Conservation (phyloP, 495 filamentous ascomycete genomes). For the Evernia prunastri region DNA sequence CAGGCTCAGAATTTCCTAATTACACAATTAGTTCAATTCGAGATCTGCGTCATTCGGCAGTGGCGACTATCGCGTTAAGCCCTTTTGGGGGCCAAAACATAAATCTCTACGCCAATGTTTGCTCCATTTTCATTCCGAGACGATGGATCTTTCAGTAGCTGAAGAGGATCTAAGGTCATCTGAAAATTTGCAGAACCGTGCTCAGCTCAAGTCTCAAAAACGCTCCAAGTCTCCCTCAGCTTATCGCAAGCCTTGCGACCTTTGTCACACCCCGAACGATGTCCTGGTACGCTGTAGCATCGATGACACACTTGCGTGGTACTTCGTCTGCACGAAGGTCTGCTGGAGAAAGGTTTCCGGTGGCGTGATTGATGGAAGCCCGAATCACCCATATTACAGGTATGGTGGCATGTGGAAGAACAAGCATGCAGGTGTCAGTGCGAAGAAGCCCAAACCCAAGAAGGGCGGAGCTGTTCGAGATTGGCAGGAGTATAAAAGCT, state of each 20-base stretch:
- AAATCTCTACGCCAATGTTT: not conserved
- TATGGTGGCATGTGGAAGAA: constrained; percentile 30
- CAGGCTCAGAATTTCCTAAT: not conserved
- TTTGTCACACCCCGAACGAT: constrained; percentile 20
- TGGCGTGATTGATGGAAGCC: constrained; percentile 19
- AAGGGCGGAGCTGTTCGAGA: constrained; percentile 7
- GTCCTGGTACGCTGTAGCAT: constrained; percentile 25
- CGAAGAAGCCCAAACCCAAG: constrained; percentile 21
- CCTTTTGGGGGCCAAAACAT: not conserved
- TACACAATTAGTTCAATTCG: constrained; percentile 1
- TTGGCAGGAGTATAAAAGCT: not conserved
- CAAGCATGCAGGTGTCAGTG: constrained; percentile 21
- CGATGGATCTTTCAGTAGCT: not conserved
- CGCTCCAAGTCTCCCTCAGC: constrained; percentile 23
- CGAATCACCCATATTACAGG: constrained; percentile 21
- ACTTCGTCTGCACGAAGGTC: constrained; percentile 25
- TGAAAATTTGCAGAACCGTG: too few species aligned
- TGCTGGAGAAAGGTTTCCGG: constrained; percentile 26
- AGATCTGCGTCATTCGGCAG: constrained; percentile 22
- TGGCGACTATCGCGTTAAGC: constrained; percentile 2
- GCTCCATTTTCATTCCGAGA: not conserved
- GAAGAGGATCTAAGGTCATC: not conserved
- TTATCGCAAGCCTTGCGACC: constrained; percentile 23
- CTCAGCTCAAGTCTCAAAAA: constrained; percentile 3
- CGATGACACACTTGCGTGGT: constrained; percentile 20